Base-by-base conservation (phyloP, 495 filamentous ascomycete genomes). In the Aspergillus sclerotiicarbonarius region DNA sequence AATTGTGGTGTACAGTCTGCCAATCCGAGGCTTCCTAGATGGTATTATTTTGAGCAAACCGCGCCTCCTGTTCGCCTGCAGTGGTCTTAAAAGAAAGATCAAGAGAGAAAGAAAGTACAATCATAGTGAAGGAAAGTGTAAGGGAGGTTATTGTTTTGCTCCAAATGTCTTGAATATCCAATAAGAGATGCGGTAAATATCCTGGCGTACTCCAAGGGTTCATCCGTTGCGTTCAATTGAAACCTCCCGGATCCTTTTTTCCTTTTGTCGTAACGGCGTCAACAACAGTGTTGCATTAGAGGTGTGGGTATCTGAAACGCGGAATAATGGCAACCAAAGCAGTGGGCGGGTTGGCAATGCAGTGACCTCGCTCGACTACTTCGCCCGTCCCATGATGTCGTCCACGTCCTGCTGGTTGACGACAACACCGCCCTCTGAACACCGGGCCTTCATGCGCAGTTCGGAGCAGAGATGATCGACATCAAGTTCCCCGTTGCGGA, bases 381-480 rank as follows among this genome's bases (percentile, higher is more conserved):
- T 71, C 25, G 62, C 74, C 59, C 80, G 82, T 29, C 82, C 85
- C 77, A 95, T 81, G 54, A 92, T 89, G 51, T 79, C 80, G 65
- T 96, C 87, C 64, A 97, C 93, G 69, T 97, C 91, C 43, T 84
- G 85, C 73, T 96, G 83, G 62, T 90, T 88, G 49, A 98, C 88
- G 20, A 97, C 91, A n/a, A 93, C 89, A 29, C 94, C 93, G 25
- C 81, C 84, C 66, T 95, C 94, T 1, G 91, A 95, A 68, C 95
- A 99, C 68, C 92, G 92, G 46, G 95, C 95, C 75, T 99, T 99
- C 65, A 89, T 88, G 56, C 92, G 88, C n/a, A 99, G 82, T 60
- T 99, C 92, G 6, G 88, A 85, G 74, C 95, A 99, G 12, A 99
- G 81, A 53, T 84, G 82, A 67, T 99, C 95, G 62, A 99, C 87